These are phyloP conservation scores for Ochromonas danica DNA, from an alignment of 108 stramenopile genomes.

Conservation along the genomic window DNA sequence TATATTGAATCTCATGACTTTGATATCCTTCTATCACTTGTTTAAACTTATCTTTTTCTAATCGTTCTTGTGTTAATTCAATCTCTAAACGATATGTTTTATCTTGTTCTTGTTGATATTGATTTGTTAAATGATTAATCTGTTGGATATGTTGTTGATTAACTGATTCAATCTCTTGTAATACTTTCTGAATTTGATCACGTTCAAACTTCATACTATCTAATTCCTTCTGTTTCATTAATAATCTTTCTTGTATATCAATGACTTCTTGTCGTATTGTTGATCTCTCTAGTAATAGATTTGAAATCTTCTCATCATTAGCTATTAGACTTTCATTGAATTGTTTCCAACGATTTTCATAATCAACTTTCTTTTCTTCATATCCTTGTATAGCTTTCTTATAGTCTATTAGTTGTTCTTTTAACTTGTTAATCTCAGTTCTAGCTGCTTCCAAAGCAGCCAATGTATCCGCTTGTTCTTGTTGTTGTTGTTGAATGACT, in stretches of 20 bases:
- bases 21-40: background rate
- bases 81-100: background rate
- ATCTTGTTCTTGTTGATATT: background rate
- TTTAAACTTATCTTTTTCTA: background rate
- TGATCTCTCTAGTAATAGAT: background rate
- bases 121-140: too few species aligned
- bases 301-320: background rate
- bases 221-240: too few species aligned
- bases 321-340: background rate
- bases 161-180: too few species aligned
- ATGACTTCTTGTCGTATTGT: background rate
- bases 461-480: too few species aligned
- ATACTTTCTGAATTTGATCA: too few species aligned
- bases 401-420: too few species aligned
- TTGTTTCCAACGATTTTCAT: background rate
- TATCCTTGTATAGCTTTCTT: background rate
- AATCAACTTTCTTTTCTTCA: background rate
- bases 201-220: too few species aligned
- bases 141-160: too few species aligned
- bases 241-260: background rate
- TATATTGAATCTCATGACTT: background rate
- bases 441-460: too few species aligned
- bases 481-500: too few species aligned
- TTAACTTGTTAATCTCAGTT: too few species aligned
- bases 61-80: too few species aligned